A percentile compares a stretch with the other conserved stretches of the same genome.
Conservation (phyloP, 306 rosid genomes). For the Dryas octopetala region DNA sequence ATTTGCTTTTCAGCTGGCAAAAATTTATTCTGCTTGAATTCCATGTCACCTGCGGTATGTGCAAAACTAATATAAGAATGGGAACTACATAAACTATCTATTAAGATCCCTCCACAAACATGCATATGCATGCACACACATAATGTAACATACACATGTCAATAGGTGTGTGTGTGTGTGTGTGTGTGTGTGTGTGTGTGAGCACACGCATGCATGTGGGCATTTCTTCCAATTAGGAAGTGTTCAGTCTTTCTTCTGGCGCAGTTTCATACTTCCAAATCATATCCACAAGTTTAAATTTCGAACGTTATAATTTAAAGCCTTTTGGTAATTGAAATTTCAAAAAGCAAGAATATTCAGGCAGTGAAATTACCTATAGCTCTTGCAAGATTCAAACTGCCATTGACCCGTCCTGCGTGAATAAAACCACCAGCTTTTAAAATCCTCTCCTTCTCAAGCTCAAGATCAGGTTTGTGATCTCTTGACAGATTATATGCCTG, state of each 20-base stretch:
- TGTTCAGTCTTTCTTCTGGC: background rate
- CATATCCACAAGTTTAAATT: background rate
- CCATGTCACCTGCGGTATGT: conserved; percentile 83
- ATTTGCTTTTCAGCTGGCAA: conserved; percentile 82
- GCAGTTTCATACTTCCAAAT: conserved; percentile 1
- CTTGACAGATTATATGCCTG: conserved; percentile 93
- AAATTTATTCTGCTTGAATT: conserved; percentile 86
- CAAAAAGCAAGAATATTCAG: background rate
- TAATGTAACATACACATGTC: background rate
- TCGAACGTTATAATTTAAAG: background rate
- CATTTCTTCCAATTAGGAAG: background rate
- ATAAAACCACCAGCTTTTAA: conserved; percentile 93
- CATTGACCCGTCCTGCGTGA: conserved; percentile 96
- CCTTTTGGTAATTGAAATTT: background rate
- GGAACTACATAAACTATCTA: conserved; percentile 22
- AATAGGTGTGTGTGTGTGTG: background rate
- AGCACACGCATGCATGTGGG: background rate
- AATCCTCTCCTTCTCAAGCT: conserved; percentile 88
- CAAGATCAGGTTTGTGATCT: conserved; percentile 98
- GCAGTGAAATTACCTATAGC: conserved; percentile 68
- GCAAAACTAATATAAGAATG: conserved; percentile 27
- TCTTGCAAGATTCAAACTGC: conserved; percentile 94
- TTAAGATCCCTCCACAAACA: conserved; percentile 1
- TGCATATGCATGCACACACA: background rate
- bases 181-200: background rate